Evolutionary conservation across 106 monocot species (phyloP), one percentile per base, ranked within the genome.

Genomic region (Ottelia alismoides): DNA sequence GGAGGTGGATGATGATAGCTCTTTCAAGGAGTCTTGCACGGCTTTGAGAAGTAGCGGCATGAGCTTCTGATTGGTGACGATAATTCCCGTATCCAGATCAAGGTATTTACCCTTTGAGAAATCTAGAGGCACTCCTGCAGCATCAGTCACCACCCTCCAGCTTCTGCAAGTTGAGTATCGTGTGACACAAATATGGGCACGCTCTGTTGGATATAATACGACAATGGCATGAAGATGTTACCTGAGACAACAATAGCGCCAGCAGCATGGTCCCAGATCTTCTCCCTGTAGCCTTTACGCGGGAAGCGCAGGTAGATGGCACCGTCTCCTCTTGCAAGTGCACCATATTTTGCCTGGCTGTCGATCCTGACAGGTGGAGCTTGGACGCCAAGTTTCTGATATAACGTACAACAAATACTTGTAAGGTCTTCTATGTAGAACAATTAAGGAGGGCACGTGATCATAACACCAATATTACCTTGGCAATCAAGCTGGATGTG

Each of bases 211-310:
- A 3, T 3, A 49, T 49, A 20, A 49, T 49, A 12, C 3, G 3
- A n/a, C 16, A 45, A 30, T n/a, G 20, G 19, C 18, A 21, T 17
- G 16, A 25, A 2, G 22, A 30, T 48, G 18, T 25, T 75, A 98
- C 96, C 96, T 53, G 89, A 72, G 27, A 99, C 82, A 31, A 90
- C 98, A 70, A 99, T 99, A 30, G 25, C 82, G 27, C 98, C 98
- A 51, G 98, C 90, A 17, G 98, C 98, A 80, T 98, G 90, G 50
- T 98, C 98, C 98, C 98, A 98, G 55, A 98, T 90, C 68, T 90
- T 98, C 55, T 98, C 98, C 32, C 85, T 73, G 51, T 98, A 98
- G 12, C 90, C 98, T 72, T 80, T 57, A 61, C 74, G 98, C 18
- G 98, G 90, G 48, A 98, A 86, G 32, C 98, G 85, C 25, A 98